These are phyloP conservation scores for Paecilomyces variotii DNA, from an alignment of 2,329 filamentous ascomycete genomes.

Conservation along the genomic window DNA sequence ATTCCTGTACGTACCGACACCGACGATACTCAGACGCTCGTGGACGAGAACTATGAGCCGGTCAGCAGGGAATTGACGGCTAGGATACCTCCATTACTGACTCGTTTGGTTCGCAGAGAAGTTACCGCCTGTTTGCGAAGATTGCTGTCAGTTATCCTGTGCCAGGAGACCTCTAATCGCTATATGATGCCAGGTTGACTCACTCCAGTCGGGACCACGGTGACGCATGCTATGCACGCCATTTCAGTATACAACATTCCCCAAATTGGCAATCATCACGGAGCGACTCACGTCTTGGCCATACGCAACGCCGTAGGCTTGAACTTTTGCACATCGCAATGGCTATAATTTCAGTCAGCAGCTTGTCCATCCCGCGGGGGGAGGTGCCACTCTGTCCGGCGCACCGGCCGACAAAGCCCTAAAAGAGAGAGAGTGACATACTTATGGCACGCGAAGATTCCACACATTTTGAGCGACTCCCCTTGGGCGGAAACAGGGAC, in stretches of 20 bases:
- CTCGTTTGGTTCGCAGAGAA: constrained; percentile 85
- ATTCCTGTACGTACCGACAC: constrained; percentile 62
- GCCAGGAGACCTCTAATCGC: constrained; percentile 3
- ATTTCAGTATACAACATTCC: constrained; percentile 22
- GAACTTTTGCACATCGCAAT: constrained; percentile 92
- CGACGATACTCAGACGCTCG: constrained; percentile 95
- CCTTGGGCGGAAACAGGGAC: constrained; percentile 1
- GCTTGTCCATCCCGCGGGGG: constrained; percentile 5
- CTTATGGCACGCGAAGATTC: constrained; percentile 93
- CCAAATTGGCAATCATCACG: neutral
- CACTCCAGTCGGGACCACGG: constrained; percentile 97
- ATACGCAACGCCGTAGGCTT: constrained; percentile 90
- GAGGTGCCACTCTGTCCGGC: neutral
- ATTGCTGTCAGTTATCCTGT: constrained; percentile 13
- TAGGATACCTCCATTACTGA: constrained; percentile 38
- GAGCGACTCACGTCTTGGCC: constrained; percentile 72
- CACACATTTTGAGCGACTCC: constrained; percentile 66
- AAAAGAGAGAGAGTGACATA: constrained; percentile 40
- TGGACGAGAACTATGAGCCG: constrained; percentile 71
- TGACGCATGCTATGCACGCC: constrained; percentile 66
- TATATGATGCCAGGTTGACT: constrained; percentile 37
- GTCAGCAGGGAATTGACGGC: constrained; percentile 13
- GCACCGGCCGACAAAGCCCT: constrained; percentile 4
- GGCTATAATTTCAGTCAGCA: constrained; percentile 38
- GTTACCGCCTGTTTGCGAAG: constrained; percentile 62